Percentiles rank a stretch among this genome's conserved stretches.
Conservation (phyloP, 805 yeast species). For the Metschnikowia hibisci region DNA sequence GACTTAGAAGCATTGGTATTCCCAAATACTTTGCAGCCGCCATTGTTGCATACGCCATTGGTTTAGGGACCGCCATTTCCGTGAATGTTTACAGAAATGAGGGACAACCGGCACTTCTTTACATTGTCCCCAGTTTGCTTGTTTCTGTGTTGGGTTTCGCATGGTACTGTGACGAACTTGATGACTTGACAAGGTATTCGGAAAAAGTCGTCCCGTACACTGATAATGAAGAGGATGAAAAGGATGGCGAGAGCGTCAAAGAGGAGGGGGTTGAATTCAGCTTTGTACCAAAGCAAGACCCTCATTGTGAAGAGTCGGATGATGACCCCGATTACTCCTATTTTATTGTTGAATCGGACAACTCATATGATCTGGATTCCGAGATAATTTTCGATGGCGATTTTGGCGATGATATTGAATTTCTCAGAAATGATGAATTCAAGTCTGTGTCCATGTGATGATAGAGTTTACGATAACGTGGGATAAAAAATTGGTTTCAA, state of each 20-base stretch:
- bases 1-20: constrained; percentile 35
- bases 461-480: not conserved
- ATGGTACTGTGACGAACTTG: constrained; percentile 38
- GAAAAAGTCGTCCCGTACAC: constrained; percentile 24
- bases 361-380: constrained; percentile 11
- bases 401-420: not conserved
- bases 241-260: no score
- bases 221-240: not conserved
- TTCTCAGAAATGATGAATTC: not conserved
- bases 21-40: constrained; percentile 46
- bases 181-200: constrained; percentile 35
- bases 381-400: constrained; percentile 8
- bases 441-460: not conserved
- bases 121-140: constrained; percentile 50
- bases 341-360: constrained; percentile 1
- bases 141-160: constrained; percentile 34
- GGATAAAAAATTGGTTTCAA: no score
- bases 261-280: no score
- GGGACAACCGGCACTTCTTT: constrained; percentile 69
- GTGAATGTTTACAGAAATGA: constrained; percentile 35
- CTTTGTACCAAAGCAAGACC: not conserved
- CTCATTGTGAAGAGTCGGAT: constrained; percentile 10
- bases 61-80: constrained; percentile 40
- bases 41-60: constrained; percentile 46
- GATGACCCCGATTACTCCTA: constrained; percentile 11